Evolutionary conservation across 2,329 filamentous ascomycete species (phyloP), one percentile per base, ranked within the genome.

Genomic region (Fusarium musae): DNA sequence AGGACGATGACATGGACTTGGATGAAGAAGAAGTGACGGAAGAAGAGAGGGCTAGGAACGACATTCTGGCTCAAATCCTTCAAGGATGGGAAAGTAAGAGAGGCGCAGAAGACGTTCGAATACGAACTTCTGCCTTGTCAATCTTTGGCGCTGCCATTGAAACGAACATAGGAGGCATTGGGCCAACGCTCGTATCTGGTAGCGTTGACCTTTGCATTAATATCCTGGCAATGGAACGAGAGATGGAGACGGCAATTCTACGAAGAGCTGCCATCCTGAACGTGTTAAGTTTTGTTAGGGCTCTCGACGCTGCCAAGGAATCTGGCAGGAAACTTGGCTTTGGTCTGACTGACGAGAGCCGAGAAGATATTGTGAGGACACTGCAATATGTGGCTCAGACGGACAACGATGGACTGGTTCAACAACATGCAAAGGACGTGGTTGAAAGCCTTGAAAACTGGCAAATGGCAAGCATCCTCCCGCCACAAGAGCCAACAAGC

Each of bases 71-170:
- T 28, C 84, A 86, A 66, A 93, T 94, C 66, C 84, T 93, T 1
- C 83, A 86, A 19, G 91, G 91, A 2, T 94, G 92, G 92, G 87
- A 91, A 72, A 87, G 90, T 69, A 90, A 89, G 63, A 83, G 86
- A 21, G 91, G 91, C 1, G 86, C 87, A 66, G 92, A 94, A 79
- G 92, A 94, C 77, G 84, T 93, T 17, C 87, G 93, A 8, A 87
- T 95, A 73, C 89, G 93, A 2, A 84, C 91, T 19, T 93, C 92
- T 28, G 90, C 92, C 8, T 80, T 95, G 11, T 92, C 91, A 9
- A 87, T 94, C 52, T 84, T 94, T 47, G 87, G 88, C 2, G 82
- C 82, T 3, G 85, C 86, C 1, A 80, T 93, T 32, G 91, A 93
- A 78, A 88, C 85, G 3, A 91, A 90, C 72, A 82, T 91, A 8